Conservation (phyloP, 495 filamentous ascomycete species). For the Xylaria venustula region DNA sequence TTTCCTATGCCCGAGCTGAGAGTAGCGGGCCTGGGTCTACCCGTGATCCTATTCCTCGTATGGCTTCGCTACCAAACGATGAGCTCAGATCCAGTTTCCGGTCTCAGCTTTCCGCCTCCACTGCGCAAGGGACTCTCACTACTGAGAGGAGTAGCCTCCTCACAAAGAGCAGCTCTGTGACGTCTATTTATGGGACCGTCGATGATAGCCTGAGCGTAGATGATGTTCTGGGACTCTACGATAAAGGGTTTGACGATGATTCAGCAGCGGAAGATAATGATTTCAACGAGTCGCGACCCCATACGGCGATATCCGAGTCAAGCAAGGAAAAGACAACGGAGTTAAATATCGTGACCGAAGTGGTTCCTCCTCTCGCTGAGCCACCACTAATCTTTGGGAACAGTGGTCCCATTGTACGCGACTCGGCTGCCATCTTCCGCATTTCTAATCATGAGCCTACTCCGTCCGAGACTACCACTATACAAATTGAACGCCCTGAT, state of each 20-base stretch:
- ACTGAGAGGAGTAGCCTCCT: constrained; percentile 81
- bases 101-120: constrained; percentile 65
- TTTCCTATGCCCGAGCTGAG: constrained; percentile 29
- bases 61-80: constrained; percentile 44
- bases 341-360: constrained; percentile 46
- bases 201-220: constrained; percentile 82
- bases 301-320: constrained; percentile 29
- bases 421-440: constrained; percentile 41
- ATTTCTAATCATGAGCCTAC: constrained; percentile 34
- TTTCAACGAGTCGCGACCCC: constrained; percentile 15
- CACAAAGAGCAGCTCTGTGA: constrained; percentile 76
- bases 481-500: constrained; percentile 21
- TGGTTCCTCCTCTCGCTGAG: too few species aligned
- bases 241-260: constrained; percentile 73
- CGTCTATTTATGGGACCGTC: constrained; percentile 57
- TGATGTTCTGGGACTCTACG: constrained; percentile 92
- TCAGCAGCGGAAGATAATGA: constrained; percentile 38
- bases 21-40: constrained; percentile 23
- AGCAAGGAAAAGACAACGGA: constrained; percentile 36
- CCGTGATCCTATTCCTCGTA: constrained; percentile 42
- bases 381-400: constrained; percentile 15
- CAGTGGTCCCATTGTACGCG: constrained; percentile 24
- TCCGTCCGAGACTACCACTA: constrained; percentile 11
- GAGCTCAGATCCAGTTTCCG: constrained; percentile 70
- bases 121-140: constrained; percentile 62